Base-by-base conservation (phyloP, 768 basidiomycete genomes). In the Trametes gibbosa region DNA sequence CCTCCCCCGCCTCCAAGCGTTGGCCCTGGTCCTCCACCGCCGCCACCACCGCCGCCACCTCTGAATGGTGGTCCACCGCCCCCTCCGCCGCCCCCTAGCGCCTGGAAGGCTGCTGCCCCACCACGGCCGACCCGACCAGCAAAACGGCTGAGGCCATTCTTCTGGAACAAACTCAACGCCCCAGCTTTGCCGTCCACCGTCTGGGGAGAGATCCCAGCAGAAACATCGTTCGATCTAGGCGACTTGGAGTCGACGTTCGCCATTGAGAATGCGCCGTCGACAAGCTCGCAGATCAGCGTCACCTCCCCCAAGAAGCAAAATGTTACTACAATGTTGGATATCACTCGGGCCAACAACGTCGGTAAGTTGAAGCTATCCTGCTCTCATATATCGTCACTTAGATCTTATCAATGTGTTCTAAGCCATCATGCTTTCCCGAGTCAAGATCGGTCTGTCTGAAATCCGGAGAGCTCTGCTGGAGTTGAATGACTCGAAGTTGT, bases 361-460 rank as follows among this genome's bases (percentile, higher is more conserved):
- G 89, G 92, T 86, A 63, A 65, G 81, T 72, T 23, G 16, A 46
- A 46, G 7, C 14, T 3, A 19, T 1, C 3, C 6, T 23, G 14
- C 34, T 35, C 14, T 3, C 39, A 19, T 17, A 29, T 49, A 23
- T 3, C 32, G n/a, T n/a, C 13, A 29, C 32, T 43, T 24, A 17
- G 41, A 27, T 59, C 48, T 45, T 40, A 51, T 50, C n/a, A 27
- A 5, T 53, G 55, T 19, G 13, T 14, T 10, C 27, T 32, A 27
- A 92, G 92, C 84, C 1, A 95, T 96, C 63, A 91, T 96, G 88
- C 76, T 98, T 1, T 84, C 86, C 2, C 78, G 85, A 13, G 84
- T 95, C 58, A 89, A 88, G 70, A 70, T 89, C 51, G 75, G 78
- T 4, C 80, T 84, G 39, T 69, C 81, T 2, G 82, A 83, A 13